These are phyloP conservation scores for Alternaria ventricosa DNA, from an alignment of 2,329 filamentous ascomycete species.

Conservation along the genomic window DNA sequence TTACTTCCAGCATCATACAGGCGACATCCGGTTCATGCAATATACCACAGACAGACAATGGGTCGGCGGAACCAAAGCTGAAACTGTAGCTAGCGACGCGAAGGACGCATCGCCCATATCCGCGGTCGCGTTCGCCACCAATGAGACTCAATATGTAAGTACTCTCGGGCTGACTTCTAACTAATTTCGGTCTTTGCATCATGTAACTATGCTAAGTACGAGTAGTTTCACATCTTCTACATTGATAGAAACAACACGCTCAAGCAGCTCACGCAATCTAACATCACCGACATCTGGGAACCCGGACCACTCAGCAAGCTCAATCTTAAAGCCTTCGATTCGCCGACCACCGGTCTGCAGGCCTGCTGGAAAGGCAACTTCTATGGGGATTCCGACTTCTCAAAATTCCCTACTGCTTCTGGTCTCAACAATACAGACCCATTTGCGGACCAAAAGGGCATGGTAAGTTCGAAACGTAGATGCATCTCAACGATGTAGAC, in stretches of 20 bases:
- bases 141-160: slow-evolving; percentile 47
- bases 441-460: slow-evolving; percentile 43
- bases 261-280: slow-evolving; percentile 49
- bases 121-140: slow-evolving; percentile 50
- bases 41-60: slow-evolving; percentile 46
- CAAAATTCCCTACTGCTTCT: slow-evolving; percentile 43
- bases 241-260: slow-evolving; percentile 50
- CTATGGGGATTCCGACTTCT: slow-evolving; percentile 47
- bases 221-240: slow-evolving; percentile 52
- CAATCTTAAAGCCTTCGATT: slow-evolving; percentile 85
- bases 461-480: too few relatives aligned
- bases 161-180: too few relatives aligned
- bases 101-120: slow-evolving; percentile 55
- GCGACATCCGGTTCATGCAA: slow-evolving; percentile 52
- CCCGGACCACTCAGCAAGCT: slow-evolving; percentile 65
- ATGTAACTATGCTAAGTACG: neutral
- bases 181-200: neutral
- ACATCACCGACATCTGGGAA: slow-evolving; percentile 49
- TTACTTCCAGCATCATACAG: slow-evolving; percentile 55
- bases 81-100: slow-evolving; percentile 51
- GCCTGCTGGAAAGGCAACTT: slow-evolving; percentile 79
- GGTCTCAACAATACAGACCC: slow-evolving; percentile 33
- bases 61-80: slow-evolving; percentile 48
- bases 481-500: too few relatives aligned
- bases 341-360: slow-evolving; percentile 86